phyloP scores from a whole-genome alignment of 768 basidiomycete species.

The Pisolithus marmoratus region DNA sequence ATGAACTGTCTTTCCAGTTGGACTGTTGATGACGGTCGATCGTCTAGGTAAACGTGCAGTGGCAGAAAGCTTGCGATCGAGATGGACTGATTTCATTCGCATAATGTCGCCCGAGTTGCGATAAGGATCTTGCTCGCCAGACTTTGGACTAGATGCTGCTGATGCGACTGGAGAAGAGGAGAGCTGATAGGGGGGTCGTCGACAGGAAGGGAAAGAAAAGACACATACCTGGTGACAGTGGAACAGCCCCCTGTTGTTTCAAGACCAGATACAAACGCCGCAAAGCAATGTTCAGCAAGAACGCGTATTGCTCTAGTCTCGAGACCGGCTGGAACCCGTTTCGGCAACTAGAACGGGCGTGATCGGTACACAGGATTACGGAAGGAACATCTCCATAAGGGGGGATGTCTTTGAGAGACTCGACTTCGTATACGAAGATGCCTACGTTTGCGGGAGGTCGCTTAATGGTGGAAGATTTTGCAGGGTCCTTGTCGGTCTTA shows the following conservation, averaged over 20 bases:
- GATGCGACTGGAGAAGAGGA: constrained; percentile 18
- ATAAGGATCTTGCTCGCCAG: constrained; percentile 64
- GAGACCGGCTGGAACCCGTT: constrained; percentile 88
- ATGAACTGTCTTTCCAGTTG: constrained; percentile 80
- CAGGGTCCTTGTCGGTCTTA: constrained; percentile 38
- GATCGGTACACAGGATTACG: constrained; percentile 71
- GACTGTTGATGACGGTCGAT: constrained; percentile 94
- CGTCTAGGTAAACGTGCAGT: constrained; percentile 89
- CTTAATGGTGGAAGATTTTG: constrained; percentile 58
- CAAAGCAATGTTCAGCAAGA: constrained; percentile 91
- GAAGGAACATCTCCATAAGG: constrained; percentile 72
- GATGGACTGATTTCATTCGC: constrained; percentile 89
- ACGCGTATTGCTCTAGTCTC: constrained; percentile 95
- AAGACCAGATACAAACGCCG: constrained; percentile 82
- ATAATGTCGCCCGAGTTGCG: constrained; percentile 87
- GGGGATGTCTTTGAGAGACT: constrained; percentile 58
- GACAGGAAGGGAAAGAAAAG: constrained; percentile 3
- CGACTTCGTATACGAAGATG: constrained; percentile 72
- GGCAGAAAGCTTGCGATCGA: constrained; percentile 93
- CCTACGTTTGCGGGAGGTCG: constrained; percentile 78
- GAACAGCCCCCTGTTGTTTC: constrained; percentile 86
- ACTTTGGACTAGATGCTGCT: constrained; percentile 29
- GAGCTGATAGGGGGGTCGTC: constrained; percentile 7
- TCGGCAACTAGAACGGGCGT: constrained; percentile 61
- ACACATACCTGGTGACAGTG: constrained; percentile 65